Conservation (phyloP, 139 green algal species). For the Edaphochlamys debaryana region DNA sequence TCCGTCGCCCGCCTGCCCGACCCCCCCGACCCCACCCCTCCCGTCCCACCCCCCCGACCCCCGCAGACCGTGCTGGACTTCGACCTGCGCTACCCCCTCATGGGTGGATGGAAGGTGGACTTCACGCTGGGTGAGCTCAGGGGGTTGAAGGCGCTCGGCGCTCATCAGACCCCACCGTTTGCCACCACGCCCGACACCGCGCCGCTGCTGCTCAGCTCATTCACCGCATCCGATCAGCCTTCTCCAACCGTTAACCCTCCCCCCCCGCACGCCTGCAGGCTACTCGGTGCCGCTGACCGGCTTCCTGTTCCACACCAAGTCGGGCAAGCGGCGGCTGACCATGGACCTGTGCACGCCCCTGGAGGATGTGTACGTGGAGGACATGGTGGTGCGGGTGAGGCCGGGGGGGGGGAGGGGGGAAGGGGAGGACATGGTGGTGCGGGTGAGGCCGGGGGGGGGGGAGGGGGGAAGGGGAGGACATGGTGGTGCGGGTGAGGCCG, state of each 20-base stretch:
- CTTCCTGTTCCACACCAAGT: constrained; percentile 29
- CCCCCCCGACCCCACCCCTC: too few species aligned
- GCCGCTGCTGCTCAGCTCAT: too few species aligned
- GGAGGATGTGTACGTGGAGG: constrained; percentile 60
- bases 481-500: not conserved
- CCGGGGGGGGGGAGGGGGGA: not conserved
- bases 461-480: not conserved
- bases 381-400: constrained; percentile 43
- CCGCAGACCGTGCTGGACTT: constrained; percentile 70
- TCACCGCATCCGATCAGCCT: too few species aligned
- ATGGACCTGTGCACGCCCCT: constrained; percentile 57
- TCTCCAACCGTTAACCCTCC: too few species aligned
- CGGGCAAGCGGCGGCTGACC: constrained; percentile 48
- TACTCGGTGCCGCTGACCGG: constrained; percentile 80
- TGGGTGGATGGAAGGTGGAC: constrained; percentile 87
- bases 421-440: constrained; percentile 53
- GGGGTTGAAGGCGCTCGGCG: too few species aligned
- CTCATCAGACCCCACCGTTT: too few species aligned
- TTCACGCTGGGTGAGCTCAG: constrained; percentile 64
- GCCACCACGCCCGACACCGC: too few species aligned
- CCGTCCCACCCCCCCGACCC: not conserved
- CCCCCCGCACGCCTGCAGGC: constrained; percentile 41
- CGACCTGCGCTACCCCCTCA: constrained; percentile 82
- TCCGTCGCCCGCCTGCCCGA: too few species aligned
- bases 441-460: not conserved